Base-by-base conservation (phyloP, 1,284 basidiomycete species). In the Vanrija sp. region DNA sequence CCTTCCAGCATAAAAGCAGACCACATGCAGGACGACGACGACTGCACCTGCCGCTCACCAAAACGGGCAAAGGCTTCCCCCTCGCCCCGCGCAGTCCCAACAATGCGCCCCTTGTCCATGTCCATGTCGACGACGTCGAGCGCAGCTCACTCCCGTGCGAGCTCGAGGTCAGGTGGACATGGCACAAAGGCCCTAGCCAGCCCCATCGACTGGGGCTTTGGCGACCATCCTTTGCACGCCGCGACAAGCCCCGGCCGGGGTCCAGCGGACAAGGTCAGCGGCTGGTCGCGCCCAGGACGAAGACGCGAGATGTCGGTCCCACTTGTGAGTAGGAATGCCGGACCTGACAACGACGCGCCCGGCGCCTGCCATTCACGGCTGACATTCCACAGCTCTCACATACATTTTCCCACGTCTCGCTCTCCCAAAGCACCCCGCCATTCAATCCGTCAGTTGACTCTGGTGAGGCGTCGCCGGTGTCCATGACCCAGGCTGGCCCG, bases 241-340 rank as follows among this genome's bases (percentile, higher is more conserved):
- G 48, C 48, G 28, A 49, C 48, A 18, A 57, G 50, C 34, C 50
- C 55, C 7, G 45, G 53, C 34, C 19, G 51, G 16, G 42, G 40
- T 19, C 46, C 47, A 26, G 14, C 34, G 16, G 19, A 39, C 40
- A 39, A 60, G 15, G 47, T 38, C 14, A 45, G 50, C 38, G 43
- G 57, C 58, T 52, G 50, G 45, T 12, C 45, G 38, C 51, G 48
- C 23, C 18, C 38, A 38, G 52, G 40, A 8, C 62, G 65, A 15
- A 64, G 68, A 52, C 60, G 72, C 34, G 72, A 72, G 46, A 66
- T 68, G 59, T 71, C 70, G 46, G 70, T 72, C 16, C 72, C 72
- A 44, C 44, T 71, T 48, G 72, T 72, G 57, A 64, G 70, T 58
- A 7, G n/a, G 29, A 50, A 29, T 44, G 28, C 34, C 26, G 43